Base-by-base conservation (phyloP, 768 basidiomycete genomes). In the Pulveroboletus ravenelii region DNA sequence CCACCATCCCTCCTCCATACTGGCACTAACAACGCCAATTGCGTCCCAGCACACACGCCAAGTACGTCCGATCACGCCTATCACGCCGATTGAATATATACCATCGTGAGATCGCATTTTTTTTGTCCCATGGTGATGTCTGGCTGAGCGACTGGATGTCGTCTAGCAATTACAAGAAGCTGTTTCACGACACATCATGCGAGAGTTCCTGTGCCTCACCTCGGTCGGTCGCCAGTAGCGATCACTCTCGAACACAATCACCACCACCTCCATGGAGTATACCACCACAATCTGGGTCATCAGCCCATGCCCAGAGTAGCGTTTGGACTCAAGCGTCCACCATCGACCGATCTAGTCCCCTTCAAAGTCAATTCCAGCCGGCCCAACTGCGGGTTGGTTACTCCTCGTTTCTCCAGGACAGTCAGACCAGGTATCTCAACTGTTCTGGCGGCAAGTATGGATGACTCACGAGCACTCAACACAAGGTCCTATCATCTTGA, bases 401-500 rank as follows among this genome's bases (percentile, higher is more conserved):
- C 36, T 75, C 82, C 15, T 82, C 82, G 39, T 74, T 84, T 48
- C 69, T 84, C 34, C 69, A 78, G 18, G 77, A 80, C 48, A 68
- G 76, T 48, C 78, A 76, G 54, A 75, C 70, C 48, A 78, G 80
- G 83, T 81, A 66, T 58, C 69, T 62, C 46, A 46, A 47, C 53
- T 43, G 46, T 45, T 51, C 45, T 57, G 39, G 30, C 36, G 48
- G 39, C 27, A 41, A 37, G 56, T 48, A 36, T 40, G 43, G 41
- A 55, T 53, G 40, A 47, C 60, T 65, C 44, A 68, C 51, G 47
- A 40, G 20, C 44, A 25, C 32, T 50, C 55, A 41, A 59, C 45
- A 50, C 55, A 59, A 84, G 83, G 68, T 73, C 80, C 1, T 95
- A 93, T 65, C 80, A 85, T 42, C 82, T 96, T 15, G 84, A 89